These are phyloP conservation scores for Coemansia erecta DNA, from an alignment of 192 early-diverging fungal species.

Conservation along the genomic window DNA sequence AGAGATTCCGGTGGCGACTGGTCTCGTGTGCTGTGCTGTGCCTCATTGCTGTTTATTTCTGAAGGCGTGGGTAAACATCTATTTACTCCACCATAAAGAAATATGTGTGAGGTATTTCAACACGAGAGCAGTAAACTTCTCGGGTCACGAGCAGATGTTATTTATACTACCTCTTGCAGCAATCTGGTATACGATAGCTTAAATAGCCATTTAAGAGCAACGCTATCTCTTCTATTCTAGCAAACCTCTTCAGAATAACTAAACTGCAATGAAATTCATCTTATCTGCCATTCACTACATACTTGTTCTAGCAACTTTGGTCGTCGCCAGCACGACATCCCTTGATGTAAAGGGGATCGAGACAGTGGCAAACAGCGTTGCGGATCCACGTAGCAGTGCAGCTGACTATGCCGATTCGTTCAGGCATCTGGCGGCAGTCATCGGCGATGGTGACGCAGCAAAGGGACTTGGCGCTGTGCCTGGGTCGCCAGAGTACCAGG, in stretches of 20 bases:
- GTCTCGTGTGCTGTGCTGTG: too few relatives aligned
- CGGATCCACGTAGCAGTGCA: neutral
- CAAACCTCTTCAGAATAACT: neutral
- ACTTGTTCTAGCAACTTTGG: neutral
- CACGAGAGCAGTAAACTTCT: too few relatives aligned
- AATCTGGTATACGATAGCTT: too few relatives aligned
- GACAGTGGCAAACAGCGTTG: neutral
- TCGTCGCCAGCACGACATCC: neutral
- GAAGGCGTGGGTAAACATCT: too few relatives aligned
- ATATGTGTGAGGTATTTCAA: too few relatives aligned
- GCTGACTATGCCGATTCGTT: slow-evolving; percentile 10
- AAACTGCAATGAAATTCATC: neutral
- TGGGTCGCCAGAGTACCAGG: slow-evolving; percentile 13
- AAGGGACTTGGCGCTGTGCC: slow-evolving; percentile 1
- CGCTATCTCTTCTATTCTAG: neutral
- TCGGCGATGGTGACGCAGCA: slow-evolving; percentile 4
- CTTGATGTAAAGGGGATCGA: neutral
- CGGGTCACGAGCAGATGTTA: too few relatives aligned
- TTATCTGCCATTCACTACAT: too few relatives aligned
- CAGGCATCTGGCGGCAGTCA: slow-evolving; percentile 13
- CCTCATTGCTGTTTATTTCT: too few relatives aligned
- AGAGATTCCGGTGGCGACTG: too few relatives aligned
- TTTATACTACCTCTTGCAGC: too few relatives aligned
- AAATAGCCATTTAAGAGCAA: too few relatives aligned
- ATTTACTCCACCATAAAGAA: too few relatives aligned